A percentile compares a stretch with the other conserved stretches of the same genome.
Conservation (phyloP, 768 basidiomycete genomes). For the Suillus tomentosus region DNA sequence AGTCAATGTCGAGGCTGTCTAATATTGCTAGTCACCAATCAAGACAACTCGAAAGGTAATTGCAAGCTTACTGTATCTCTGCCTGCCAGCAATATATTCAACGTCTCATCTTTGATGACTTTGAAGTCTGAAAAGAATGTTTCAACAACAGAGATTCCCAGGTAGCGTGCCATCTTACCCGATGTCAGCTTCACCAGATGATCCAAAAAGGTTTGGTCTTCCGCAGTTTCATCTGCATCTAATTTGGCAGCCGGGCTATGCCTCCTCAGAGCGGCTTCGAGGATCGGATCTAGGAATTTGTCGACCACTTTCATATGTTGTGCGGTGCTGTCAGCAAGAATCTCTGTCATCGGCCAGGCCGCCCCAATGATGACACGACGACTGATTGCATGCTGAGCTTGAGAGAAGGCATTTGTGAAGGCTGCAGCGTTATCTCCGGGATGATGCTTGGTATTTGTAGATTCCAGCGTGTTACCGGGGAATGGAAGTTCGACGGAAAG, state of each 20-base stretch:
- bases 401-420: constrained; percentile 37
- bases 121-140: constrained; percentile 24
- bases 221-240: constrained; percentile 21
- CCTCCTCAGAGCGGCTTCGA: constrained; percentile 38
- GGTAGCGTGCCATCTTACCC: constrained; percentile 27
- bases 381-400: constrained; percentile 33
- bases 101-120: constrained; percentile 42
- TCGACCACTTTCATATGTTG: constrained; percentile 42
- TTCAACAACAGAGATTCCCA: neutral
- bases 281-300: constrained; percentile 39
- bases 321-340: constrained; percentile 33
- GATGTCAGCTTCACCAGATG: constrained; percentile 40
- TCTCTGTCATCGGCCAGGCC: constrained; percentile 44
- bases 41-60: neutral
- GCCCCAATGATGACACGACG: constrained; percentile 32
- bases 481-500: constrained; percentile 40
- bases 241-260: constrained; percentile 15
- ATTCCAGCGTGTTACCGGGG: constrained; percentile 31
- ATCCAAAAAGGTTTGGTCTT: constrained; percentile 43
- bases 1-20: constrained; percentile 49
- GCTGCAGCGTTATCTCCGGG: constrained; percentile 17
- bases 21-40: neutral
- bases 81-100: constrained; percentile 47
- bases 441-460: neutral
- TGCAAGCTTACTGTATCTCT: constrained; percentile 39